Percentiles rank a stretch among this genome's conserved stretches.
Conservation (phyloP, 306 rosid genomes). For the Trifolium repens region DNA sequence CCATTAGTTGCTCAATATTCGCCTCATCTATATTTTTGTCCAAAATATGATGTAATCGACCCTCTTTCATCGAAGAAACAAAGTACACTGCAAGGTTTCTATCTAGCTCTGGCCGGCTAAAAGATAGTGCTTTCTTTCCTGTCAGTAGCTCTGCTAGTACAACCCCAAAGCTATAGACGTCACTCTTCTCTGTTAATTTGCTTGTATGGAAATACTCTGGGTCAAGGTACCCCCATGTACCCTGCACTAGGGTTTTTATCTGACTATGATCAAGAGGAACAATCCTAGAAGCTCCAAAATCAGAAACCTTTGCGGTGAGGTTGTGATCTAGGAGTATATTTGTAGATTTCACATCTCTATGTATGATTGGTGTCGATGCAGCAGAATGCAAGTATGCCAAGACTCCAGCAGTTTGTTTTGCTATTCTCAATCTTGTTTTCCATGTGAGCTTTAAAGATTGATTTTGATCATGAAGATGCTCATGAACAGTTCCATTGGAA, state of each 20-base stretch:
- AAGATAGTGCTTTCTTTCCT: not conserved
- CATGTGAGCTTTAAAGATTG: not conserved
- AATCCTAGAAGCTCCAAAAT: conserved; percentile 1
- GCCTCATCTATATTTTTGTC: not conserved
- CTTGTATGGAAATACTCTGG: not conserved
- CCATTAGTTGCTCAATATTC: not conserved
- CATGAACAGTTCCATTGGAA: not conserved
- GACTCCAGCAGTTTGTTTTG: not conserved
- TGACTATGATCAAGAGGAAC: not conserved
- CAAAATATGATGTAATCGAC: not conserved
- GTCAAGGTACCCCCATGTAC: not conserved
- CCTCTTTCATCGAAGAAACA: not conserved
- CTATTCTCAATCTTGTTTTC: not conserved
- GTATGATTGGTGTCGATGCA: not conserved
- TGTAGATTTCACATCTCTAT: not conserved
- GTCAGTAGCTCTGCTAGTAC: not conserved
- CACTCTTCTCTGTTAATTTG: not conserved
- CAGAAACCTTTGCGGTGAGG: conserved; percentile 1
- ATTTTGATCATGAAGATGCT: not conserved
- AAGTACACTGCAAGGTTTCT: not conserved
- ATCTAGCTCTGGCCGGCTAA: not conserved
- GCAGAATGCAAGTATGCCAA: not conserved
- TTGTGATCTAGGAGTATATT: not conserved
- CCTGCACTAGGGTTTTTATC: not conserved
- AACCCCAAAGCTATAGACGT: not conserved